Conservation (phyloP, 1,139 yeast genomes). For the Torulaspora pretoriensis region DNA sequence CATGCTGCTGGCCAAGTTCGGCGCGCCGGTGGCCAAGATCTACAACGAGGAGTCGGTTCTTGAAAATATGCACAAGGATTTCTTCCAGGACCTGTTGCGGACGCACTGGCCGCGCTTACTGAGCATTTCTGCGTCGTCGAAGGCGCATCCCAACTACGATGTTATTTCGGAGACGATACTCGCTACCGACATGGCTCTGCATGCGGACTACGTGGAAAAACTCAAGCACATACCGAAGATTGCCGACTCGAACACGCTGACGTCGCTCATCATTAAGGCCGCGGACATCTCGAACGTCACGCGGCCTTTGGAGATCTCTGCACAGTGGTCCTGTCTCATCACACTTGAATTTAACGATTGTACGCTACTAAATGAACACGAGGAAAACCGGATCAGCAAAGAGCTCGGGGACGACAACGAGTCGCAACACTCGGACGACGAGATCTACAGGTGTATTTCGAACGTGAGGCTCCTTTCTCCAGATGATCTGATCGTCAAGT, state of each 20-base stretch:
- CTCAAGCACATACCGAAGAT: slow-evolving; percentile 18
- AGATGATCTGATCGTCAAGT: slow-evolving; percentile 35
- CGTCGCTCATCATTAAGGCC: slow-evolving; percentile 75
- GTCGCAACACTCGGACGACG: neutral
- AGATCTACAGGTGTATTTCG: slow-evolving; percentile 11
- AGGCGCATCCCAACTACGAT: slow-evolving; percentile 14
- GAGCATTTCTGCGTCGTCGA: slow-evolving; percentile 8
- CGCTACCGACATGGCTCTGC: slow-evolving; percentile 95
- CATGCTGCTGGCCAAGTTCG: slow-evolving; percentile 56
- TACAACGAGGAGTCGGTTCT: slow-evolving; percentile 68
- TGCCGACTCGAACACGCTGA: slow-evolving; percentile 42
- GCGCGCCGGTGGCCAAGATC: slow-evolving; percentile 61
- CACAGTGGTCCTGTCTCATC: slow-evolving; percentile 81
- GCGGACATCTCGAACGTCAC: slow-evolving; percentile 94
- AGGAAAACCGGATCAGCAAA: slow-evolving; percentile 5
- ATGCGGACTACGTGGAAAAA: slow-evolving; percentile 59
- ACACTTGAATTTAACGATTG: slow-evolving; percentile 76
- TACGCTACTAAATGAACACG: slow-evolving; percentile 38
- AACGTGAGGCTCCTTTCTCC: slow-evolving; percentile 7
- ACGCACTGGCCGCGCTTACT: slow-evolving; percentile 60
- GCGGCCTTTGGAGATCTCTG: slow-evolving; percentile 67
- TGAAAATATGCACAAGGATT: slow-evolving; percentile 79
- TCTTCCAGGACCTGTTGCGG: slow-evolving; percentile 57
- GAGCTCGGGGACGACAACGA: slow-evolving; percentile 2
- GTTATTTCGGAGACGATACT: slow-evolving; percentile 45